A percentile compares a stretch with the other conserved stretches of the same genome.
phyloP scores from a whole-genome alignment of 208 protist species.

The Jaenimonas drosophilae region DNA sequence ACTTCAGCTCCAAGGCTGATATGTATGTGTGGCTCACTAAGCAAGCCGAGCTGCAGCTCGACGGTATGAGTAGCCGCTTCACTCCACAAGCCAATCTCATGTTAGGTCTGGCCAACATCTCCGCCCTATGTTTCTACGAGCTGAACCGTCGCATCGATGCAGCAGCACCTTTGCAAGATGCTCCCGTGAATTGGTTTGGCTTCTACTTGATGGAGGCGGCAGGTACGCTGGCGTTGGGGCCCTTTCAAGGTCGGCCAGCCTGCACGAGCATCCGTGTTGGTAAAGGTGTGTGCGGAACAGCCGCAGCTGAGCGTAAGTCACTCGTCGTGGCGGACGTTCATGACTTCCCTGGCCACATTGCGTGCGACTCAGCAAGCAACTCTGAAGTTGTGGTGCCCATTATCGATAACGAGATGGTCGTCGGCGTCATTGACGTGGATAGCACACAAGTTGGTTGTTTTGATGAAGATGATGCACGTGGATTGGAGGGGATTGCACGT shows the following conservation, averaged over 20 bases:
- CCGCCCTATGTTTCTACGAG: conserved; percentile 75
- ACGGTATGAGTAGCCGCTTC: conserved; percentile 28
- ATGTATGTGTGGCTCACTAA: conserved; percentile 53
- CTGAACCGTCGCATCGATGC: conserved; percentile 46
- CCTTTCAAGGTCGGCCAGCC: conserved; percentile 90
- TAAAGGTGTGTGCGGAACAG: conserved; percentile 84
- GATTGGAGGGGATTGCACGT: conserved; percentile 40
- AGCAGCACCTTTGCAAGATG: conserved; percentile 29
- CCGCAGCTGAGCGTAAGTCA: conserved; percentile 28
- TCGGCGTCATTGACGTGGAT: conserved; percentile 82
- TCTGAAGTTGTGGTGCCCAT: conserved; percentile 91
- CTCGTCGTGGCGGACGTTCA: conserved; percentile 83
- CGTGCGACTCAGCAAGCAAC: conserved; percentile 83
- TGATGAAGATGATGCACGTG: conserved; percentile 43
- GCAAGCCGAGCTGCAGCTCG: conserved; percentile 32
- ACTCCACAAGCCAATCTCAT: conserved; percentile 51
- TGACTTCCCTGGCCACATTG: conserved; percentile 91
- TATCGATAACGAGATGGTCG: conserved; percentile 33
- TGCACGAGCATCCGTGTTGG: conserved; percentile 84
- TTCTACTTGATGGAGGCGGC: conserved; percentile 85
- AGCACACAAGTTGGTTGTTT: conserved; percentile 52
- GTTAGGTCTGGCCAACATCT: conserved; percentile 61
- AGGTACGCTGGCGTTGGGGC: conserved; percentile 80
- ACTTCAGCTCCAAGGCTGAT: conserved; percentile 35
- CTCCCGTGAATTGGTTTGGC: conserved; percentile 87